Base-by-base conservation (phyloP, 495 filamentous ascomycete species). In the Rostrohypoxylon terebratum region DNA sequence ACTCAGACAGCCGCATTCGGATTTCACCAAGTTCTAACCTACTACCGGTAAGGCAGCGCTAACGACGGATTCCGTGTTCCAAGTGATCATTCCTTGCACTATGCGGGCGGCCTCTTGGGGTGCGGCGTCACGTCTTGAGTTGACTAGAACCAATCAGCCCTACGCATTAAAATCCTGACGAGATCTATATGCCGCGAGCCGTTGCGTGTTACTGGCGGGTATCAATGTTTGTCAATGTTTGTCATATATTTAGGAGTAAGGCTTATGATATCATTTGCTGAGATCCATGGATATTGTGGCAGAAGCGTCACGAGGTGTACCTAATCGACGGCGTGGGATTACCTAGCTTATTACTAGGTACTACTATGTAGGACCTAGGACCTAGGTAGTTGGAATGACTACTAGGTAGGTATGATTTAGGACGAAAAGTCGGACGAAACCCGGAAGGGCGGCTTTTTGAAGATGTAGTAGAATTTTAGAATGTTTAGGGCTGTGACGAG, bases 81-180 rank as follows among this genome's bases (percentile, higher is more conserved):
- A 25, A 21, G 20, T 20, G 33, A 14, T 4, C 28, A 59, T 58
- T 25, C 54, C 54, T 33, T 44, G 16, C 40, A 44, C 5, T 9
- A 40, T 58, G 54, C 54, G 33, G 54, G 54, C n/a, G 14, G 47
- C 47, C 45, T 36, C 60, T 63, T 25, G n/a, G 45, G n/a, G 3
- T 23, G 1, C 4, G 34, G 13, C 28, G 57, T 68, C 38, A 36
- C 45, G 48, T 54, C 57, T 54, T 47, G 50, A 28, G 18, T 54
- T 21, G 14, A 38, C 38, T 42, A 38, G 38, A 58, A 18, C 66
- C 66, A 68, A 68, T 68, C 38, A 48, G 31, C 47, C 21, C 1
- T 42, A 11, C 33, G 20, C 55, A 25, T 55, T 59, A 42, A 4
- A 21, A 57, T 38, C 20, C 18, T 40, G 34, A 25, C 36, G 18